phyloP scores from a whole-genome alignment of 2,329 filamentous ascomycete species.

The Uncinocarpus reesii region DNA sequence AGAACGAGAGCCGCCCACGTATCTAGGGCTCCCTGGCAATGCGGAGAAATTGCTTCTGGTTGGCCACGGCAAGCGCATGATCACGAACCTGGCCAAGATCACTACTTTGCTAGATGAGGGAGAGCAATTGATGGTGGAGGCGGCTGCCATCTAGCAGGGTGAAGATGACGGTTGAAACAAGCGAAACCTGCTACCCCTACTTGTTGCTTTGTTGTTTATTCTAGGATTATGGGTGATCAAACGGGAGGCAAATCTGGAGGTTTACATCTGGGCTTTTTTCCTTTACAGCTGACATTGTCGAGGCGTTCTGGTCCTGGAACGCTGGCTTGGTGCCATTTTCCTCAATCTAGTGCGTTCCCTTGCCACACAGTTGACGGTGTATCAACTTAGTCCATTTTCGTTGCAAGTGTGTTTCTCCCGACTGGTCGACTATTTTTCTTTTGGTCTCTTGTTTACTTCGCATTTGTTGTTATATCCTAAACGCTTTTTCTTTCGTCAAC shows the following conservation, averaged over 20 bases:
- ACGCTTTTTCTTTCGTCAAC: background rate
- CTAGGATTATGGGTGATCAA: background rate
- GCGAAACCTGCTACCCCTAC: background rate
- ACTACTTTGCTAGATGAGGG: slow-evolving; percentile 85
- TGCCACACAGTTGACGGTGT: background rate
- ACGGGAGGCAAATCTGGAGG: background rate
- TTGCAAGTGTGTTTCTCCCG: background rate
- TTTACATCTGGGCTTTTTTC: background rate
- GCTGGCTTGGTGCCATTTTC: background rate
- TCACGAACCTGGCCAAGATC: slow-evolving; percentile 73
- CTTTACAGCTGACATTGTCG: slow-evolving; percentile 1
- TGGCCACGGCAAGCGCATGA: slow-evolving; percentile 73
- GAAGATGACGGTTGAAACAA: background rate
- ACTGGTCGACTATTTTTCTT: background rate
- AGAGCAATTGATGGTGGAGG: slow-evolving; percentile 74
- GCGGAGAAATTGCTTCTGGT: slow-evolving; percentile 92
- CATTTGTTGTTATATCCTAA: slow-evolving; percentile 1
- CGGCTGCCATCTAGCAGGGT: slow-evolving; percentile 18
- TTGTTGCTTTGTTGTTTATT: background rate
- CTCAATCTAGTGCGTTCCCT: too few relatives aligned
- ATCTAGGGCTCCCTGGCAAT: slow-evolving; percentile 84
- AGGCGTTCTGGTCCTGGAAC: slow-evolving; percentile 3
- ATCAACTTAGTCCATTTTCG: background rate
- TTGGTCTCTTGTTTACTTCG: background rate
- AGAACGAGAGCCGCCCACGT: slow-evolving; percentile 91